A percentile compares a stretch with the other conserved stretches of the same genome.
Evolutionary conservation across 495 filamentous ascomycete species (phyloP).

Genomic region (Friedmanniomyces simplex): DNA sequence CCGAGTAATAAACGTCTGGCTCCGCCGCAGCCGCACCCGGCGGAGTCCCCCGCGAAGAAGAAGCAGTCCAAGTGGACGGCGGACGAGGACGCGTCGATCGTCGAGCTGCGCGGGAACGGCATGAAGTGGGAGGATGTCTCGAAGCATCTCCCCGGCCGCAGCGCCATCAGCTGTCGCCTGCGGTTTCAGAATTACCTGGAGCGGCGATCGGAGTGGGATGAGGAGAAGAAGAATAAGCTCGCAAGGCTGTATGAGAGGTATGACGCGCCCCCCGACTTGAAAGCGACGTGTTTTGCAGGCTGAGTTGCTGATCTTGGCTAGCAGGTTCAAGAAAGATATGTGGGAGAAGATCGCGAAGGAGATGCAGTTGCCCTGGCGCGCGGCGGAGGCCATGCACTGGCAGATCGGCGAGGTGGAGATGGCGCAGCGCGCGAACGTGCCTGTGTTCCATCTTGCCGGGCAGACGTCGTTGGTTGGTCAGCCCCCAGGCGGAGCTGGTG

Average conservation of each 20-base stretch:
- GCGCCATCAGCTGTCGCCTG: slow-evolving; percentile 82
- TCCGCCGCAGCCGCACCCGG: slow-evolving; percentile 33
- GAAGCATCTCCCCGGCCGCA: slow-evolving; percentile 76
- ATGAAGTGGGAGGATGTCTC: slow-evolving; percentile 99
- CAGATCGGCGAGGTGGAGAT: slow-evolving; percentile 88
- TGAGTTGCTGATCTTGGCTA: background rate
- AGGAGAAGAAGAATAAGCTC: slow-evolving; percentile 93
- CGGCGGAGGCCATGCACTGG: slow-evolving; percentile 98
- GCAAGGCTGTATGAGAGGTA: slow-evolving; percentile 94
- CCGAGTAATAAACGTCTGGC: slow-evolving; percentile 37
- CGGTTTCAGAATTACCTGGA: slow-evolving; percentile 98
- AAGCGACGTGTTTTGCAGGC: background rate
- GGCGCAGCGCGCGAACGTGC: slow-evolving; percentile 43
- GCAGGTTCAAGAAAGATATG: slow-evolving; percentile 93
- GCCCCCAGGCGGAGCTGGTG: background rate
- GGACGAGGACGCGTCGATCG: slow-evolving; percentile 83
- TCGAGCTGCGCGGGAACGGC: slow-evolving; percentile 72
- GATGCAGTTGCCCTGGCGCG: slow-evolving; percentile 92
- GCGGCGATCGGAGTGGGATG: slow-evolving; percentile 82
- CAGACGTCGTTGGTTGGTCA: background rate
- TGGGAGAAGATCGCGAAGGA: slow-evolving; percentile 90
- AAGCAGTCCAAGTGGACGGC: slow-evolving; percentile 94
- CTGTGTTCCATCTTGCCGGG: slow-evolving; percentile 29
- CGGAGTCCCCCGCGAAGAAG: slow-evolving; percentile 68
- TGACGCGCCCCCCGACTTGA: background rate